Conservation (phyloP, 352 stramenopile species). For the Phytophthora meadii region DNA sequence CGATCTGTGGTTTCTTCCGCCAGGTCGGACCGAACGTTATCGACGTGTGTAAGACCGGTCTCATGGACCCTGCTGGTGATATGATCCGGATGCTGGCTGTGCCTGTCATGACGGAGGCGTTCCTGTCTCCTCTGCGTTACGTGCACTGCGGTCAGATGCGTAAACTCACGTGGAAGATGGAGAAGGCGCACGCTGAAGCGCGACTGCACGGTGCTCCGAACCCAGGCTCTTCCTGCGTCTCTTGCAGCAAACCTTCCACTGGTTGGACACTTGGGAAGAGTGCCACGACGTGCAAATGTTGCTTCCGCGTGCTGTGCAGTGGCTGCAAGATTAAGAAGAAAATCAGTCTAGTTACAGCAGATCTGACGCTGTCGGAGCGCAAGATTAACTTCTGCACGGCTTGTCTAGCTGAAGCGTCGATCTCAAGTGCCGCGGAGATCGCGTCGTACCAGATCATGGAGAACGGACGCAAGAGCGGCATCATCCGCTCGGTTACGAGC, state of each 20-base stretch:
- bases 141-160: constrained; percentile 70
- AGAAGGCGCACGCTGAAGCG: constrained; percentile 39
- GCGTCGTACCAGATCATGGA: constrained; percentile 41
- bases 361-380: constrained; percentile 41
- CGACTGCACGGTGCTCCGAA: constrained; percentile 36
- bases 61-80: constrained; percentile 42
- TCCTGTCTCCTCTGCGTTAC: constrained; percentile 46
- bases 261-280: constrained; percentile 42
- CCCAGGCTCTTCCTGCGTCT: constrained; percentile 29
- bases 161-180: constrained; percentile 70
- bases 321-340: constrained; percentile 51
- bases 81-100: constrained; percentile 51
- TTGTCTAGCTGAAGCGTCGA: constrained; percentile 33
- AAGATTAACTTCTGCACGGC: constrained; percentile 46
- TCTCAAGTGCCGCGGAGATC: constrained; percentile 33
- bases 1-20: constrained; percentile 61
- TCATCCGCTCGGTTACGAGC: constrained; percentile 33
- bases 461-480: constrained; percentile 37
- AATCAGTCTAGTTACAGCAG: constrained; percentile 43
- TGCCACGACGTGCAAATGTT: constrained; percentile 39
- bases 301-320: constrained; percentile 41
- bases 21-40: constrained; percentile 51
- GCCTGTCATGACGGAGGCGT: constrained; percentile 44
- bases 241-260: constrained; percentile 26
- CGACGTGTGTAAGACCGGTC: constrained; percentile 50